phyloP scores from a whole-genome alignment of 2,329 filamentous ascomycete species.

The Calycina marina region DNA sequence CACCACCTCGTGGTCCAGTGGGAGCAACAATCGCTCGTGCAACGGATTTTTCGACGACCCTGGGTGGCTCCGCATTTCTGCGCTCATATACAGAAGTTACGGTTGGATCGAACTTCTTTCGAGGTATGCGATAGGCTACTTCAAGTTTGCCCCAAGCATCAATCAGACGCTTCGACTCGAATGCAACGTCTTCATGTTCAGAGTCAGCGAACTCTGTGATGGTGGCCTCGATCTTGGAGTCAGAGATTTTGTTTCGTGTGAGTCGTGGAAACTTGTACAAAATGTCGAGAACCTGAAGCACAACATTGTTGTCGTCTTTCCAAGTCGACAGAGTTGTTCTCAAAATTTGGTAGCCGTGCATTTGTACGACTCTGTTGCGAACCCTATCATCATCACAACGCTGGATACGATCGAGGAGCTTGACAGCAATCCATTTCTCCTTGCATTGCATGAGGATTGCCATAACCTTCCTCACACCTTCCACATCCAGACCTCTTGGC shows the following conservation, averaged over 20 bases:
- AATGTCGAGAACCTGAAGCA: conserved; percentile 79
- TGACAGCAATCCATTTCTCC: conserved; percentile 98
- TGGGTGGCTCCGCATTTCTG: conserved; percentile 48
- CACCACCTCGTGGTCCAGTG: conserved; percentile 30
- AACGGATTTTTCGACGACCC: conserved; percentile 26
- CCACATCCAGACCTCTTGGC: conserved; percentile 63
- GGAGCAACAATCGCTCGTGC: conserved; percentile 24
- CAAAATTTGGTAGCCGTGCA: conserved; percentile 94
- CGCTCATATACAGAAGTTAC: conserved; percentile 40
- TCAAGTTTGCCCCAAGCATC: conserved; percentile 82
- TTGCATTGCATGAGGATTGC: conserved; percentile 93
- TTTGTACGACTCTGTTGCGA: conserved; percentile 75
- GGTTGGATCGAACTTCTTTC: conserved; percentile 70
- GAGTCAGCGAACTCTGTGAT: conserved; percentile 54
- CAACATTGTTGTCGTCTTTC: conserved; percentile 78
- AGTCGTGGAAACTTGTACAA: conserved; percentile 78
- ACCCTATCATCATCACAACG: conserved; percentile 75
- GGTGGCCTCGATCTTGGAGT: conserved; percentile 83
- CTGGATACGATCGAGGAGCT: conserved; percentile 80
- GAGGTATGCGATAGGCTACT: conserved; percentile 81
- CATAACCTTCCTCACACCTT: conserved; percentile 87
- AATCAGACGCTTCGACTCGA: conserved; percentile 55
- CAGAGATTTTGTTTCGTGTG: conserved; percentile 92
- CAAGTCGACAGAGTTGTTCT: conserved; percentile 77
- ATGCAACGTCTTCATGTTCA: conserved; percentile 60